Evolutionary conservation across 176 grass and related monocot species (phyloP).

Genomic region (Musa schizocarpa): DNA sequence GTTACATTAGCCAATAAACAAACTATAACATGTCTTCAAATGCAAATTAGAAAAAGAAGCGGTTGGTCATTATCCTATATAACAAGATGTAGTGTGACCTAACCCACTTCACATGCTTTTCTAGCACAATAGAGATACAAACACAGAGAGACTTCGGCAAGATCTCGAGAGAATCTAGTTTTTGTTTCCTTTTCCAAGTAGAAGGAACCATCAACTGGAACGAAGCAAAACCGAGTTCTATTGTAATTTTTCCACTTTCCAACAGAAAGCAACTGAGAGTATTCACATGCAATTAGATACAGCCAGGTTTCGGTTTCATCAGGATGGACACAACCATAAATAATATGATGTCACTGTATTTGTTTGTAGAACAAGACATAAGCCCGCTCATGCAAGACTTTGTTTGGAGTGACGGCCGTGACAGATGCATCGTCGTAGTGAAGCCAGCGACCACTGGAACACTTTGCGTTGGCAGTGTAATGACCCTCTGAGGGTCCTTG

Average conservation of each 20-base stretch:
- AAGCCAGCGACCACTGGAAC: slow-evolving; percentile 55
- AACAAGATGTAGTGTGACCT: too few species aligned
- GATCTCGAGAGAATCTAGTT: too few species aligned
- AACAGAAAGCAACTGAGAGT: not conserved
- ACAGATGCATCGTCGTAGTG: slow-evolving; percentile 58
- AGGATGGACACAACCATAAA: not conserved
- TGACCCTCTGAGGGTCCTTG: slow-evolving; percentile 61
- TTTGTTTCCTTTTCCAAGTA: too few species aligned
- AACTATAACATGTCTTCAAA: too few species aligned
- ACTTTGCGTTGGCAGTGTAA: slow-evolving; percentile 67
- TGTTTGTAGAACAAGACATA: slow-evolving; percentile 92
- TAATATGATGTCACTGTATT: slow-evolving; percentile 23
- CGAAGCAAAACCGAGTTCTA: too few species aligned
- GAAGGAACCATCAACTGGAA: too few species aligned
- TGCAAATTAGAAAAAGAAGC: too few species aligned
- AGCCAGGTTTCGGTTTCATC: not conserved
- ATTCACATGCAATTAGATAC: not conserved
- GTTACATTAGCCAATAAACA: too few species aligned
- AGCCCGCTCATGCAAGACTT: slow-evolving; percentile 68
- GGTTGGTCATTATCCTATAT: too few species aligned
- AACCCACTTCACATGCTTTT: too few species aligned
- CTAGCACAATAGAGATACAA: too few species aligned
- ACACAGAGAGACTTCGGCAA: too few species aligned
- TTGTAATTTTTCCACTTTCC: not conserved
- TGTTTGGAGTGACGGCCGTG: slow-evolving; percentile 26